Conservation (phyloP, 495 filamentous ascomycete species). For the Cenococcum geophilum region DNA sequence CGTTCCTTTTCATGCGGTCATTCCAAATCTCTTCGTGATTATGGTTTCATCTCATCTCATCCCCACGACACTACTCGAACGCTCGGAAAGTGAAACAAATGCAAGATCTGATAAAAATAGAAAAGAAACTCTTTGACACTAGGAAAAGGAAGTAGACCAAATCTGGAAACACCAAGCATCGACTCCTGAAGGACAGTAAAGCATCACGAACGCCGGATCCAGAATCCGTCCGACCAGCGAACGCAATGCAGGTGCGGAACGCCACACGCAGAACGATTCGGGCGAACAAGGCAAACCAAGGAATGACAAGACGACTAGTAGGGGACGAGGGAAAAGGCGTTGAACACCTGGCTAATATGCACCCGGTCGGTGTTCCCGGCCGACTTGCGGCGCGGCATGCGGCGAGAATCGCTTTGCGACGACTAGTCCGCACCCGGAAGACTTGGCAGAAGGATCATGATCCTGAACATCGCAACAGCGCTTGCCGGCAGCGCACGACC, state of each 20-base stretch:
- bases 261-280: background rate
- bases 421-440: background rate
- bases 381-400: background rate
- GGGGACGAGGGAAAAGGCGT: background rate
- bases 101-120: background rate
- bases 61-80: background rate
- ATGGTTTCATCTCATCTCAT: background rate
- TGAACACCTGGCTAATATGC: too few relatives aligned
- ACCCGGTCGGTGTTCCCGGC: slow-evolving; percentile 2
- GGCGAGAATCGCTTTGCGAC: slow-evolving; percentile 2
- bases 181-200: too few relatives aligned
- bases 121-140: background rate
- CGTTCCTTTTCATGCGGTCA: background rate
- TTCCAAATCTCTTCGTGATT: slow-evolving; percentile 3
- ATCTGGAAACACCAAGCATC: background rate
- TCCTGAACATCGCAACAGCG: background rate
- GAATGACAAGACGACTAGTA: background rate
- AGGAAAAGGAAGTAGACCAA: background rate
- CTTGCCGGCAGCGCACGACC: background rate
- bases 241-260: background rate
- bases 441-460: background rate
- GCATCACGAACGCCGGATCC: slow-evolving; percentile 3
- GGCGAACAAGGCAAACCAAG: background rate
- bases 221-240: slow-evolving; percentile 3
- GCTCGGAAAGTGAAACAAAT: background rate